Evolutionary conservation across 805 yeast genomes (phyloP).

Genomic region (Candida nanaspora): DNA sequence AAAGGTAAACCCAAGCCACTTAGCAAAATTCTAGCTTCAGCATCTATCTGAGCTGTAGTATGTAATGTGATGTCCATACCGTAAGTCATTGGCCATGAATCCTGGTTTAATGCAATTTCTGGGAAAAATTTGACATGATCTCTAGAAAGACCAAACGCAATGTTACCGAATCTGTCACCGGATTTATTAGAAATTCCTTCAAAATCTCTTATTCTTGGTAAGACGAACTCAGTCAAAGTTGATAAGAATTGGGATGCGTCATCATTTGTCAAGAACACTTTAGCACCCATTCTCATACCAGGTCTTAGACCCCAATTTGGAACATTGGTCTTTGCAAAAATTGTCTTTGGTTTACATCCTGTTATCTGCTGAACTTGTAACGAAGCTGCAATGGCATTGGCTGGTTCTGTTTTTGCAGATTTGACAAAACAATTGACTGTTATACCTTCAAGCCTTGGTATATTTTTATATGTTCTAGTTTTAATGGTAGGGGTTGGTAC

Average conservation of each 20-base stretch:
- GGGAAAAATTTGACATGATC: conserved; percentile 83
- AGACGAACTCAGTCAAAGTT: conserved; percentile 84
- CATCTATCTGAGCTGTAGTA: conserved; percentile 85
- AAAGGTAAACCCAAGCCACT: conserved; percentile 83
- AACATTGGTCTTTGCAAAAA: conserved; percentile 72
- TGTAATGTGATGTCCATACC: conserved; percentile 82
- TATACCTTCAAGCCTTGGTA: conserved; percentile 67
- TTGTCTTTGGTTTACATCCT: conserved; percentile 72
- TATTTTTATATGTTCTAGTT: conserved; percentile 57
- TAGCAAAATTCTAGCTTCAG: conserved; percentile 78
- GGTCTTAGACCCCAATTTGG: conserved; percentile 82
- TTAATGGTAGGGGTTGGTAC: conserved; percentile 69
- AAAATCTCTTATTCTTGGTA: conserved; percentile 89
- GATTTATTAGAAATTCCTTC: conserved; percentile 65
- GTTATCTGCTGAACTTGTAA: conserved; percentile 89
- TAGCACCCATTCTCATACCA: conserved; percentile 90
- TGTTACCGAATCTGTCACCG: conserved; percentile 83
- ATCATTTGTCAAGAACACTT: conserved; percentile 66
- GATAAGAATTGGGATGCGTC: conserved; percentile 80
- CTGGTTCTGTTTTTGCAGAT: conserved; percentile 61
- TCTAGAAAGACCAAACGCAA: conserved; percentile 75
- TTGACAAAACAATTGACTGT: conserved; percentile 71
- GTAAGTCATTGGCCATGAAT: conserved; percentile 78
- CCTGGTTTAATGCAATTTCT: conserved; percentile 85
- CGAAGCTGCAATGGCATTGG: conserved; percentile 68